These are phyloP conservation scores for Trichoderma sp. DNA, from an alignment of 2,329 filamentous ascomycete species.

Conservation along the genomic window DNA sequence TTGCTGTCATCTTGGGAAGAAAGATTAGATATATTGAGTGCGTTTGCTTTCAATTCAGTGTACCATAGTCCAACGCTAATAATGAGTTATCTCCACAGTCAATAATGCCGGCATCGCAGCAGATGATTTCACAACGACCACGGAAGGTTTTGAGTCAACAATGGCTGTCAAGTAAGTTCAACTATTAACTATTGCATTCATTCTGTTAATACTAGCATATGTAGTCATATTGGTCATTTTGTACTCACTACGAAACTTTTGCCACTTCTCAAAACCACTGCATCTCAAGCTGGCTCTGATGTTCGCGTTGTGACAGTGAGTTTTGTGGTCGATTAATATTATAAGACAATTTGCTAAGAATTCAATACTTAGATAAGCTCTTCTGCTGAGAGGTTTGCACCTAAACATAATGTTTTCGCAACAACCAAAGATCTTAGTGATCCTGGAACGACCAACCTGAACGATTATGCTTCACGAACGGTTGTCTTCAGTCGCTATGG, in stretches of 20 bases:
- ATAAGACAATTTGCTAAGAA: not conserved
- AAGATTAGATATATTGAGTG: not conserved
- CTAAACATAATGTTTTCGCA: not conserved
- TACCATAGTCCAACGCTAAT: not conserved
- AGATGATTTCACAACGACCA: not conserved
- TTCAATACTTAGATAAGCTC: not conserved
- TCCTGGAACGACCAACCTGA: not conserved
- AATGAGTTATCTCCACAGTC: not conserved
- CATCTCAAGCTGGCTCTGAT: not conserved
- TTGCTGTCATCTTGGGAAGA: not conserved
- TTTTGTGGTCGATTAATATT: not conserved
- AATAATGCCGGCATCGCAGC: not conserved
- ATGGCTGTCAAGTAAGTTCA: not conserved
- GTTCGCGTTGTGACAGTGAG: not conserved
- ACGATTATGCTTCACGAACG: not conserved
- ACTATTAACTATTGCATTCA: not conserved
- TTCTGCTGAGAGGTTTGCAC: not conserved
- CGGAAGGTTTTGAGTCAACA: not conserved
- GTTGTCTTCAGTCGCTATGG: not conserved
- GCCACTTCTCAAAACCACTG: not conserved
- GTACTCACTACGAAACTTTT: not conserved
- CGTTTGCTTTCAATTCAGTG: not conserved
- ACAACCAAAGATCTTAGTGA: not conserved
- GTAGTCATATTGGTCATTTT: not conserved
- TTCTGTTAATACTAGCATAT: not conserved